These are phyloP conservation scores for Chlorophyllum brunneum DNA, from an alignment of 768 basidiomycete species.

Conservation along the genomic window DNA sequence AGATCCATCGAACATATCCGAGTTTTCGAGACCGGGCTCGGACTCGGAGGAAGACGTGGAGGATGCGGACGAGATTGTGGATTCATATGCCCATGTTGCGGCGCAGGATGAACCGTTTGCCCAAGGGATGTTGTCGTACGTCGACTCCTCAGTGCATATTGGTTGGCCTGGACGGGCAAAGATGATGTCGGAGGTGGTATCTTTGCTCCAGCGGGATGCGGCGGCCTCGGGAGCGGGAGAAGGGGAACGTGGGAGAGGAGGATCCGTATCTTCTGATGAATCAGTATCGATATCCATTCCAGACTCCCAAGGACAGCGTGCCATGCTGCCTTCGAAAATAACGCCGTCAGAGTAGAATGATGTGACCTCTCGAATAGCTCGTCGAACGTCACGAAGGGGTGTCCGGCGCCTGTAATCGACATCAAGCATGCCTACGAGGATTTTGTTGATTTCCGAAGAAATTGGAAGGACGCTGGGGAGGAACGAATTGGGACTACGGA, in stretches of 20 bases:
- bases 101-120: slow-evolving; percentile 41
- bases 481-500: slow-evolving; percentile 76
- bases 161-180: slow-evolving; percentile 35
- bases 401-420: slow-evolving; percentile 42
- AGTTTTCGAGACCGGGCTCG: slow-evolving; percentile 25
- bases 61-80: slow-evolving; percentile 38
- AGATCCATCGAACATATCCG: slow-evolving; percentile 41
- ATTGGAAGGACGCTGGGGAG: slow-evolving; percentile 86
- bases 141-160: slow-evolving; percentile 28
- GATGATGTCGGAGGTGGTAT: slow-evolving; percentile 44
- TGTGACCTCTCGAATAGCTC: slow-evolving; percentile 48
- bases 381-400: slow-evolving; percentile 49
- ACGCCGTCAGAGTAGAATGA: slow-evolving; percentile 71
- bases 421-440: slow-evolving; percentile 75
- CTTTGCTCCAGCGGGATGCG: slow-evolving; percentile 60
- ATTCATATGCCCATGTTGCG: slow-evolving; percentile 54
- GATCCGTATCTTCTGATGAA: slow-evolving; percentile 41
- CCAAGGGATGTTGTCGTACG: slow-evolving; percentile 36
- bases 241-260: slow-evolving; percentile 31
- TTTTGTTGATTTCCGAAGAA: slow-evolving; percentile 68
- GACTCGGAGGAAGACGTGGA: slow-evolving; percentile 11
- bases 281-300: slow-evolving; percentile 68
- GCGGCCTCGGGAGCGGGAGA: slow-evolving; percentile 26
- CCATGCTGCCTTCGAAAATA: slow-evolving; percentile 74
- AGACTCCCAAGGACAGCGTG: slow-evolving; percentile 69